Evolutionary conservation across 441 rosid species (phyloP), one percentile per base, ranked within the genome.

Genomic region (Arabidopsis hybrid): DNA sequence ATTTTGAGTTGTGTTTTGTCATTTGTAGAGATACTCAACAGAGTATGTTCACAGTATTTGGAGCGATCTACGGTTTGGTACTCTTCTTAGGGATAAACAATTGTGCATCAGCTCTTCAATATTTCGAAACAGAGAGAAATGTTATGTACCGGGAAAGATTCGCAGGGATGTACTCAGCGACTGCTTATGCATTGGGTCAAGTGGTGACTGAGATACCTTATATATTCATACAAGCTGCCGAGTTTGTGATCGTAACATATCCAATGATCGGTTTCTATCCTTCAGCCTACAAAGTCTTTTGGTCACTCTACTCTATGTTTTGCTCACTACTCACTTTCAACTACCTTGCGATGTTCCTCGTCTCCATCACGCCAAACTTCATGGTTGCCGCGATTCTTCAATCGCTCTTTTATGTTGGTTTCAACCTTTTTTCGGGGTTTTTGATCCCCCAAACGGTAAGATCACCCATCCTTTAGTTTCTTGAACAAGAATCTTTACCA

Each of bases 101-200:
- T 47, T 81, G 90, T 72, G 53, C 89, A 51, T 45, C 82, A 9
- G 86, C 81, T n/a, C 56, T 85, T 47, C 79, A 66, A 9, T 81
- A 83, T 39, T 71, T 86, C 16, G 84, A 79, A 14, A 79, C 65
- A 2, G 89, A 83, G 32, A 51, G 86, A 60, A 82, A 73, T 8
- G 85, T 86, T n/a, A 85, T 84, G 88, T 88, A 86, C 26, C 77
- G 88, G 0, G 89, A 86, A 73, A 82, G 82, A 72, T 88, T 84
- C 53, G 86, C 87, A 5, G 88, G 92, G 49, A 82, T 84, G 91
- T 88, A 85, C 72, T 81, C 86, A 7, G 53, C 85, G 6, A 83
- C 83, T 71, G 83, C 84, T 45, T 84, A 63, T 31, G 81, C 88
- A 6, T 74, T 86, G 36, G 85, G 84, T 35, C 87, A 81, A 78